Base-by-base conservation (phyloP, 768 basidiomycete genomes). In the Rhizopogon roseolus region DNA sequence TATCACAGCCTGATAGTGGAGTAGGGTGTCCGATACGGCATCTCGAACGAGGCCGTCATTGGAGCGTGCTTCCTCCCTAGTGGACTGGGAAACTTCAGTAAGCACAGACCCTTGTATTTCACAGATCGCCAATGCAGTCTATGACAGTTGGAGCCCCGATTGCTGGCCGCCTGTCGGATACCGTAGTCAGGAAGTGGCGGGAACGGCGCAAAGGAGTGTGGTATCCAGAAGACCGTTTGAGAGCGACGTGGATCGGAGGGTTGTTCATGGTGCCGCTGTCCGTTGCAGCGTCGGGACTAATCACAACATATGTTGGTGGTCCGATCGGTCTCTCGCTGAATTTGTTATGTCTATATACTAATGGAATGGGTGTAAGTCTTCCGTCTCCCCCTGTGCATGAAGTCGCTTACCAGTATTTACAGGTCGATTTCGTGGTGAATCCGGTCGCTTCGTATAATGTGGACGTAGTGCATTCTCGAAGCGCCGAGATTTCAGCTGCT, bases 221-320 rank as follows among this genome's bases (percentile, higher is more conserved):
- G 69, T 5, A 77, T 41, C 86, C 86, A 0, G 86, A 90, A 64
- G 88, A 86, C 57, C 79, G 87, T 5, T 73, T 88, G 27, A 75
- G 82, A 1, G 83, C 75, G 2, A 29, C 29, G 8, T 32, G 22
- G 22, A 22, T 22, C 22, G 22, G 22, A 22, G 22, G 22, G 22
- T 22, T 22, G 3, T 22, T 22, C 22, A 22, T 22, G 22, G 22
- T 22, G 22, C 22, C 22, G 22, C 22, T 22, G 3, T 22, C 22
- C 22, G 22, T 22, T 22, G 22, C 22, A 22, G 22, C 22, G 22
- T 22, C 22, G 22, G 22, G 22, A 3, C 22, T 22, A 22, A 22
- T 22, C 3, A 22, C 22, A 22, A 22, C 22, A 22, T 22, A 22
- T 22, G 22, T 22, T 22, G 22, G 22, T 3, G 22, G 22, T 22